phyloP scores from a whole-genome alignment of 2,329 filamentous ascomycete species.

The Talaromyces marneffei region DNA sequence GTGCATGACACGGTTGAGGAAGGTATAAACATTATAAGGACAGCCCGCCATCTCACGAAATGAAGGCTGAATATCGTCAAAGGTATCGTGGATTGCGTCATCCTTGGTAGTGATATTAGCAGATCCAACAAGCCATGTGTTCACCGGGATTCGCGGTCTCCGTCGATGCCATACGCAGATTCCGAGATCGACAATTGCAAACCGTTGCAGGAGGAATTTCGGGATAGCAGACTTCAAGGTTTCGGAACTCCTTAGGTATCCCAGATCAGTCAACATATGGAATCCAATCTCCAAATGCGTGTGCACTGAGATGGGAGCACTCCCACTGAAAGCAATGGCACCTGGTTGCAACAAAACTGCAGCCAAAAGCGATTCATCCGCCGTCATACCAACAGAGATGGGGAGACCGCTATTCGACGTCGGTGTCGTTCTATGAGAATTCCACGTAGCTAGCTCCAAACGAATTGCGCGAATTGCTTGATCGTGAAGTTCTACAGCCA shows the following conservation, averaged over 20 bases:
- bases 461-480: not conserved
- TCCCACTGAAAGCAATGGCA: not conserved
- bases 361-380: not conserved
- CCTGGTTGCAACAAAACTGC: not conserved
- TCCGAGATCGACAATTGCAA: not conserved
- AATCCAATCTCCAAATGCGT: not conserved
- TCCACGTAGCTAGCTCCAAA: not conserved
- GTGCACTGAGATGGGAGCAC: not conserved
- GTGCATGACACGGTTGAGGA: not conserved
- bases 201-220: not conserved
- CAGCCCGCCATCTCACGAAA: not conserved
- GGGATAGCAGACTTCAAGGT: not conserved
- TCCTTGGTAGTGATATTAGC: not conserved
- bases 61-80: not conserved
- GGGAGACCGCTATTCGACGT: not conserved
- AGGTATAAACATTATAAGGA: not conserved
- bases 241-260: not conserved
- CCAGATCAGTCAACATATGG: not conserved
- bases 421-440: not conserved
- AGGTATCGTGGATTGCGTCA: not conserved
- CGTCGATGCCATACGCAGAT: not conserved
- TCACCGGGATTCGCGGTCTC: not conserved
- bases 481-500: not conserved
- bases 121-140: not conserved
- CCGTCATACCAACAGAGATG: not conserved